Percentiles rank a stretch among this genome's conserved stretches.
These are phyloP conservation scores for Coniferiporia sulphurascens DNA, from an alignment of 1,284 basidiomycete genomes.

Conservation along the genomic window DNA sequence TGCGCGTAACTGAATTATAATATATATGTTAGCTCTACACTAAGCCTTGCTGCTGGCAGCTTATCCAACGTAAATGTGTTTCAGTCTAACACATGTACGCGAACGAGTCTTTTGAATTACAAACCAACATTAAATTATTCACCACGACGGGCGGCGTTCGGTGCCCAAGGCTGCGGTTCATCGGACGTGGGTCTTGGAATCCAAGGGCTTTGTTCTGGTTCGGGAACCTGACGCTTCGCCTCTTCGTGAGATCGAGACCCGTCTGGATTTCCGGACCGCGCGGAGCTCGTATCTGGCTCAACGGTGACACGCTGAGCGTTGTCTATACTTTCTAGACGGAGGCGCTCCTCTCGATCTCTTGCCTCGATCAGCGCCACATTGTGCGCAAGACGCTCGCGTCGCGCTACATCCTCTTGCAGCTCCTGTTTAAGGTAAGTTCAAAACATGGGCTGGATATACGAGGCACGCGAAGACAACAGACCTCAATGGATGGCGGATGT, in stretches of 20 bases:
- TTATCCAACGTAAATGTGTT: too few species aligned
- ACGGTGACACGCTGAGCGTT: neutral
- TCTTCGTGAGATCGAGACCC: neutral
- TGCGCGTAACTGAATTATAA: too few species aligned
- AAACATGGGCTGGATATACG: neutral
- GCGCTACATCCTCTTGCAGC: constrained; percentile 24
- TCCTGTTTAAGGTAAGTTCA: constrained; percentile 19
- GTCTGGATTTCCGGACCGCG: neutral
- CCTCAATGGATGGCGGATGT: constrained; percentile 24
- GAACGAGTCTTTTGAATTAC: neutral
- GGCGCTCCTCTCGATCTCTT: constrained; percentile 24
- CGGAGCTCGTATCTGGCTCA: neutral
- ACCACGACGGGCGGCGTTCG: constrained; percentile 9
- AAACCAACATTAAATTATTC: neutral
- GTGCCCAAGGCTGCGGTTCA: constrained; percentile 15
- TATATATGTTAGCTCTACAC: too few species aligned
- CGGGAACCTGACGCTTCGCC: neutral
- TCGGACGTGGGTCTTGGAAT: constrained; percentile 8
- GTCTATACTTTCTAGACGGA: constrained; percentile 9
- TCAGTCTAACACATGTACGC: neutral
- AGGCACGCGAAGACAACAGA: constrained; percentile 7
- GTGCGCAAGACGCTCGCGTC: constrained; percentile 22
- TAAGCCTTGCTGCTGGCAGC: too few species aligned
- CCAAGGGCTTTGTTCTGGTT: constrained; percentile 11
- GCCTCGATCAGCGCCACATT: constrained; percentile 25